Conservation (phyloP, 768 basidiomycete species). For the Pleurotus ostreatus region DNA sequence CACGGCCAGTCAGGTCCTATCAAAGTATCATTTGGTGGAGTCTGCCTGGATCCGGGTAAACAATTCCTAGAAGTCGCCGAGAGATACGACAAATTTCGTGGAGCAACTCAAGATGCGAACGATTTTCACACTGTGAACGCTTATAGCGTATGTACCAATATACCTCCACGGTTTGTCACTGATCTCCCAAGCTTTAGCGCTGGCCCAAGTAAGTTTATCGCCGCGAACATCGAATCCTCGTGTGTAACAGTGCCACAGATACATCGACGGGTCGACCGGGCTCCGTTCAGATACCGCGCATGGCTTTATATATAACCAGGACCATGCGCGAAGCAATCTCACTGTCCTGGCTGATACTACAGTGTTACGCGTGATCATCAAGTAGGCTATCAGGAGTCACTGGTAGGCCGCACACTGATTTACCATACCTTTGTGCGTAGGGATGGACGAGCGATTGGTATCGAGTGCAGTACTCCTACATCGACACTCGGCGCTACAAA, state of each 20-base stretch:
- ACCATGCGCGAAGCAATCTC: slow-evolving; percentile 36
- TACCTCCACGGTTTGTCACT: background rate
- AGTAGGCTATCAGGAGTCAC: slow-evolving; percentile 22
- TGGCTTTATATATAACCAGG: slow-evolving; percentile 46
- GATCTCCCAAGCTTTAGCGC: background rate
- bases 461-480: slow-evolving; percentile 43
- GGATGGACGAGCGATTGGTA: slow-evolving; percentile 40
- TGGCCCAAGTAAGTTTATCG: background rate
- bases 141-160: background rate
- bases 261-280: slow-evolving; percentile 47
- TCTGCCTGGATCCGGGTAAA: background rate
- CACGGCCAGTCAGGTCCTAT: slow-evolving; percentile 34
- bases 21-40: slow-evolving; percentile 16
- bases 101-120: background rate
- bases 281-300: slow-evolving; percentile 54
- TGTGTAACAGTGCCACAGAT: slow-evolving; percentile 31
- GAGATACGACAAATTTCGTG: background rate
- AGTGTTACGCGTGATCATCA: slow-evolving; percentile 44
- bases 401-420: background rate
- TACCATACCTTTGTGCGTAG: slow-evolving; percentile 17
- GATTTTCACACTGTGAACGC: background rate
- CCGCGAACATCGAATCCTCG: background rate
- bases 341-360: slow-evolving; percentile 33
- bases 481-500: slow-evolving; percentile 19
- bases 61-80: background rate